Percentiles rank a stretch among this genome's conserved stretches.
These are phyloP conservation scores for Helicocarpus griseus DNA, from an alignment of 2,329 filamentous ascomycete species.

Conservation along the genomic window DNA sequence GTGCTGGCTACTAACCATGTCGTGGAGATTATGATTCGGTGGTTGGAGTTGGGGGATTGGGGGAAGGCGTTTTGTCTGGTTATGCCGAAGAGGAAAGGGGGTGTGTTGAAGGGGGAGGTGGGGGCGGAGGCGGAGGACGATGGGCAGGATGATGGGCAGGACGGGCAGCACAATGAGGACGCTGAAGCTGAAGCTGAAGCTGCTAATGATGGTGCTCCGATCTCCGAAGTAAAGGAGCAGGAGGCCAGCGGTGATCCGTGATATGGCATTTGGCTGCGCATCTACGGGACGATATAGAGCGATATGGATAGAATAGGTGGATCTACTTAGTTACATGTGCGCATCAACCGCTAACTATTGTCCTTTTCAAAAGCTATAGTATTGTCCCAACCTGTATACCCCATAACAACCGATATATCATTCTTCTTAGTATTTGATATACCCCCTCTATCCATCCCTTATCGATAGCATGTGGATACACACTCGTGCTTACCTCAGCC, in stretches of 20 bases:
- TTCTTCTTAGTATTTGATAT: no score
- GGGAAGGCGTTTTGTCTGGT: constrained; percentile 77
- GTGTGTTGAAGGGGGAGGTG: constrained; percentile 7
- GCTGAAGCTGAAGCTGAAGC: background rate
- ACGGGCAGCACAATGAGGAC: background rate
- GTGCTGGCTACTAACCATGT: constrained; percentile 94
- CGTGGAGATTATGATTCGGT: constrained; percentile 89
- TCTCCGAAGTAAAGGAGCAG: background rate
- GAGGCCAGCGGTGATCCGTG: background rate
- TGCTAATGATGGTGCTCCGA: background rate
- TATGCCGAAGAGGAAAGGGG: constrained; percentile 72
- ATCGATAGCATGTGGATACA: background rate
- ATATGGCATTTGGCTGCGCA: background rate
- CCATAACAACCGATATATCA: no score
- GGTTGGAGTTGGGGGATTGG: constrained; percentile 88
- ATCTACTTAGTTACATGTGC: no score
- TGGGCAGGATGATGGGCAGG: constrained; percentile 5
- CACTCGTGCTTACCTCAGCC: background rate
- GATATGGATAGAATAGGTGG: no score
- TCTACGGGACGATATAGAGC: background rate
- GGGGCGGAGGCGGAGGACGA: background rate
- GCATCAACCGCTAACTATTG: no score
- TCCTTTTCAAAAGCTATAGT: background rate
- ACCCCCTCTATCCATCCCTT: background rate
- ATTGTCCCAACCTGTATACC: background rate